Evolutionary conservation across 2,329 filamentous ascomycete genomes (phyloP).

Genomic region (Orbilia javanica): DNA sequence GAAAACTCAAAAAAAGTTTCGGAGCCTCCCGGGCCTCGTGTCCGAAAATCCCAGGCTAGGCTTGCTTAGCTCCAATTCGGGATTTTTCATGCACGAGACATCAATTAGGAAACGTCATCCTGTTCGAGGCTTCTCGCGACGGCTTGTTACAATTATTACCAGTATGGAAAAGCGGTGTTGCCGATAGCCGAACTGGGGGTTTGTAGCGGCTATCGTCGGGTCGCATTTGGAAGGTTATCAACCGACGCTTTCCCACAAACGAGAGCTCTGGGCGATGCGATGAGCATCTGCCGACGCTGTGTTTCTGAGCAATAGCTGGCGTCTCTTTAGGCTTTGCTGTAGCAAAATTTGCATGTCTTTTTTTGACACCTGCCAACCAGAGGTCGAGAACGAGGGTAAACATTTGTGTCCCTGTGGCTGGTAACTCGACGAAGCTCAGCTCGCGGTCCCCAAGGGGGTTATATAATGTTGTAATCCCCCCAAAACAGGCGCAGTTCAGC

Average conservation of each 20-base stretch:
- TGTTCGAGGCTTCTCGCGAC: not conserved
- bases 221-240: constrained; percentile 49
- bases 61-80: constrained; percentile 1
- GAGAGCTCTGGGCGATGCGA: constrained; percentile 44
- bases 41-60: constrained; percentile 24
- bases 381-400: not conserved
- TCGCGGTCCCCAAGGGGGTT: constrained; percentile 1
- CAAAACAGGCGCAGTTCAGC: constrained; percentile 9
- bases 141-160: constrained; percentile 9
- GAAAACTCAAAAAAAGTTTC: constrained; percentile 18
- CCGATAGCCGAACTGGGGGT: constrained; percentile 26
- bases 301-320: not conserved
- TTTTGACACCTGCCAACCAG: constrained; percentile 28
- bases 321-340: constrained; percentile 3
- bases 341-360: constrained; percentile 6
- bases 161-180: constrained; percentile 28
- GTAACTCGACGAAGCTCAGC: constrained; percentile 14
- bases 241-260: constrained; percentile 54
- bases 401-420: constrained; percentile 24
- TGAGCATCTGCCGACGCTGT: constrained; percentile 35
- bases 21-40: constrained; percentile 33
- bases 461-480: constrained; percentile 24
- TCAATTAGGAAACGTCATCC: constrained; percentile 17
- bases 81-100: not conserved
- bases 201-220: constrained; percentile 45